Evolutionary conservation across 306 rosid species (phyloP), one percentile per base, ranked within the genome.

Genomic region (Sicyos edulis): DNA sequence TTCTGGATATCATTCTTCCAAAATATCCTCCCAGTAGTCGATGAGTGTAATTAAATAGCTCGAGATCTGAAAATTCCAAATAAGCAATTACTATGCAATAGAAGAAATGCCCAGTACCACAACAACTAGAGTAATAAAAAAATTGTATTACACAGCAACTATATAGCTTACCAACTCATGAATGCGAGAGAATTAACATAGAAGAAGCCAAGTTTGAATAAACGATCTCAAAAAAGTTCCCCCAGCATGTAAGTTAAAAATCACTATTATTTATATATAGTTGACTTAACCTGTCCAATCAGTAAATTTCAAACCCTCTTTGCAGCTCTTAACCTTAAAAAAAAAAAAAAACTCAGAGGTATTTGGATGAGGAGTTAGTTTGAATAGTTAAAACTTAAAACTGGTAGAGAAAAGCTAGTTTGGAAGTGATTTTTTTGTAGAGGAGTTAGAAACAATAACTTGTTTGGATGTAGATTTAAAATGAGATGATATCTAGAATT

Each of bases 171-270:
- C 26, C 5, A 13, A 67, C 56, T 4, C 21, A 67, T 67, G 56
- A 49, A 21, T 14, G 15, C 72, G 1, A 45, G 40, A 45, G 8
- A 47, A 67, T 8, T 7, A 67, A 47, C 6, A 67, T 11, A 66
- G 12, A 42, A 44, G n/a, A 42, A 19, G 7, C 32, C 15, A n/a
- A 47, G 11, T 44, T 67, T 13, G 40, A 47, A 22, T 13, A 67
- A 47, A 21, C n/a, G n/a, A 45, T 0, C 9, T 49, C 72, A 13
- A 47, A 68, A 49, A 45, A 5, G 21, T 14, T 16, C 8, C 42
- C 45, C 5, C 59, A 69, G 24, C 73, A 69, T 69, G 58, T 59
- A 69, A 24, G 44, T 49, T 21, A 22, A 68, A 37, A 14, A 49
- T 15, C 73, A 8, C 22, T 68, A 29, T 49, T 68, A 21, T 68